Conservation (phyloP, 345 rosid species). For the Cardamine occulta region DNA sequence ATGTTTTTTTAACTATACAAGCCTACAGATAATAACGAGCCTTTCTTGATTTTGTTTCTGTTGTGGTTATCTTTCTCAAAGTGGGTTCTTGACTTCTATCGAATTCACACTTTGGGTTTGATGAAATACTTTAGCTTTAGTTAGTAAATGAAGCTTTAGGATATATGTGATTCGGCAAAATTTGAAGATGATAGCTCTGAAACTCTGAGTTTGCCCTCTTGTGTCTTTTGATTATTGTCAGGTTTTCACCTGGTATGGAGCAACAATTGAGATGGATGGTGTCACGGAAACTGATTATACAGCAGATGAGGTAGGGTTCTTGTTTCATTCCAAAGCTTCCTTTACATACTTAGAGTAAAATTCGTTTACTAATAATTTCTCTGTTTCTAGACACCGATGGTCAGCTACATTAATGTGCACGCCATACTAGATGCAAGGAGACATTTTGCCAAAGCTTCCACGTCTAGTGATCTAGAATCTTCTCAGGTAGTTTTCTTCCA, state of each 20-base stretch:
- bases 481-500: slow-evolving; percentile 52
- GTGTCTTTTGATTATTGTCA: slow-evolving; percentile 33
- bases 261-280: slow-evolving; percentile 90
- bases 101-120: neutral
- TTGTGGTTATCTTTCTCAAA: neutral
- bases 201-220: neutral
- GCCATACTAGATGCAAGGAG: slow-evolving; percentile 78
- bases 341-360: neutral
- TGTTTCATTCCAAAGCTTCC: slow-evolving; percentile 12
- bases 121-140: slow-evolving; percentile 25
- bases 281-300: slow-evolving; percentile 86
- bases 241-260: slow-evolving; percentile 98
- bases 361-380: neutral
- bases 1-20: slow-evolving; percentile 15
- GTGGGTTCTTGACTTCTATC: slow-evolving; percentile 17
- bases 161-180: neutral
- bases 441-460: slow-evolving; percentile 65
- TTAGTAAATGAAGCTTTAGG: neutral
- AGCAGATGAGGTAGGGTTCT: slow-evolving; percentile 74
- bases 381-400: slow-evolving; percentile 83
- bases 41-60: neutral
- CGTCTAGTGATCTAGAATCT: slow-evolving; percentile 56
- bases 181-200: neutral
- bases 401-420: slow-evolving; percentile 85
- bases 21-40: neutral